phyloP scores from a whole-genome alignment of 2,329 filamentous ascomycete genomes.

The Paraconiothyrium brasiliense region DNA sequence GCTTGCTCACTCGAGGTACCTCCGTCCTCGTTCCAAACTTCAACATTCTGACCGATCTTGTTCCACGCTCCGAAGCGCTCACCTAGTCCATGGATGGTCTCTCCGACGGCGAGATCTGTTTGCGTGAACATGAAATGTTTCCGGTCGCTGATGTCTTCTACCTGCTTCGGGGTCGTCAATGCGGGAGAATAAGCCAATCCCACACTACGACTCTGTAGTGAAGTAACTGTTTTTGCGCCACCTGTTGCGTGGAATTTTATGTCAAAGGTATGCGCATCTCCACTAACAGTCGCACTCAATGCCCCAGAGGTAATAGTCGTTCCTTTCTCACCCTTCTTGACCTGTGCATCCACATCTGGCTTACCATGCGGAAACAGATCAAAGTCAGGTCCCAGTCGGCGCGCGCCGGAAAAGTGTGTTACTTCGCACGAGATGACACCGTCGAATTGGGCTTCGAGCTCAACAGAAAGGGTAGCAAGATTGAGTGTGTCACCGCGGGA shows the following conservation, averaged over 20 bases:
- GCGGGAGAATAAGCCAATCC: conserved; percentile 66
- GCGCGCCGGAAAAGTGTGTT: conserved; percentile 66
- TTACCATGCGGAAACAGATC: conserved; percentile 65
- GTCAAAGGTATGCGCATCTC: conserved; percentile 62
- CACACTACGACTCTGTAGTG: conserved; percentile 64
- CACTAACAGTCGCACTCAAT: conserved; percentile 62
- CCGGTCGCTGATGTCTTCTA: conserved; percentile 59
- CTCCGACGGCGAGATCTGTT: conserved; percentile 60
- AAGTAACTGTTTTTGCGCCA: conserved; percentile 62
- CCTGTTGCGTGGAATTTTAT: conserved; percentile 64
- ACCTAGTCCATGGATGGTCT: conserved; percentile 77
- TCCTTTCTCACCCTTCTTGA: conserved; percentile 55
- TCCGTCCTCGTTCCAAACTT: conserved; percentile 69
- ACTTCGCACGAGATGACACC: conserved; percentile 69
- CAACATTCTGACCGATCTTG: conserved; percentile 76
- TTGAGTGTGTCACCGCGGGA: conserved; percentile 66
- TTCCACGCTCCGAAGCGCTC: conserved; percentile 81
- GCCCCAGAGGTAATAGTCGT: conserved; percentile 63
- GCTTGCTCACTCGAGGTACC: conserved; percentile 75
- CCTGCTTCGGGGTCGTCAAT: conserved; percentile 62
- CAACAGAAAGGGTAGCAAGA: conserved; percentile 63
- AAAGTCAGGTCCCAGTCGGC: conserved; percentile 64
- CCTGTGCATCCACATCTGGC: conserved; percentile 49
- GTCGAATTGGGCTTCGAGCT: conserved; percentile 66
- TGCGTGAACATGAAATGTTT: conserved; percentile 59